Percentiles rank a stretch among this genome's conserved stretches.
phyloP scores from a whole-genome alignment of 2,329 filamentous ascomycete species.

The Exserohilum rostratum region DNA sequence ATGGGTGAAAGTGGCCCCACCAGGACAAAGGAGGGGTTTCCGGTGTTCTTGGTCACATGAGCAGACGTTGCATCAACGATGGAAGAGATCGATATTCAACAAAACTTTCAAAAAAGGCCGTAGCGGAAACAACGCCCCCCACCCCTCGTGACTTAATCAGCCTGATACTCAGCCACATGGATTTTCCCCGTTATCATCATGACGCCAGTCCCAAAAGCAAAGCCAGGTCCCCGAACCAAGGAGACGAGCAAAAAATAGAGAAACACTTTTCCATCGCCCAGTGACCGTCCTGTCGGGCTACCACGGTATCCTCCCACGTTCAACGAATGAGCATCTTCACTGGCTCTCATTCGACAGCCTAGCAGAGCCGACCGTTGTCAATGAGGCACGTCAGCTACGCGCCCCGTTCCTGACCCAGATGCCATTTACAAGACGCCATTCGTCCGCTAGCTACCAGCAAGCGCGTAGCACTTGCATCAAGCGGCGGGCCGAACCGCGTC shows the following conservation, averaged over 20 bases:
- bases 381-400: constrained; percentile 19
- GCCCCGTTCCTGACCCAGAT: constrained; percentile 11
- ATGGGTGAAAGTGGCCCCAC: background rate
- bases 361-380: constrained; percentile 13
- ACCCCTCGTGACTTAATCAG: background rate
- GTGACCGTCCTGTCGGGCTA: constrained; percentile 1
- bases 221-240: constrained; percentile 7
- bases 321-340: constrained; percentile 21
- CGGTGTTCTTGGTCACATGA: constrained; percentile 11
- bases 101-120: background rate
- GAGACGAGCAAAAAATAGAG: constrained; percentile 7
- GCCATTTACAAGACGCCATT: constrained; percentile 29
- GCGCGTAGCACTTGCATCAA: constrained; percentile 37
- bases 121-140: background rate
- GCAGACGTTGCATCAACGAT: constrained; percentile 30
- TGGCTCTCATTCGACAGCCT: constrained; percentile 13
- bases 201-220: constrained; percentile 15
- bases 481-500: constrained; percentile 43
- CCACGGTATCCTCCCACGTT: constrained; percentile 12
- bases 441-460: constrained; percentile 35
- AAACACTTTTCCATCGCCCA: constrained; percentile 1
- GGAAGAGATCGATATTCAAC: constrained; percentile 5
- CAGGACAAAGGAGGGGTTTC: constrained; percentile 1
- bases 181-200: background rate
- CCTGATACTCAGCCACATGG: constrained; percentile 1